Evolutionary conservation across 2,329 filamentous ascomycete genomes (phyloP).

Genomic region (Ilyonectria sp.): DNA sequence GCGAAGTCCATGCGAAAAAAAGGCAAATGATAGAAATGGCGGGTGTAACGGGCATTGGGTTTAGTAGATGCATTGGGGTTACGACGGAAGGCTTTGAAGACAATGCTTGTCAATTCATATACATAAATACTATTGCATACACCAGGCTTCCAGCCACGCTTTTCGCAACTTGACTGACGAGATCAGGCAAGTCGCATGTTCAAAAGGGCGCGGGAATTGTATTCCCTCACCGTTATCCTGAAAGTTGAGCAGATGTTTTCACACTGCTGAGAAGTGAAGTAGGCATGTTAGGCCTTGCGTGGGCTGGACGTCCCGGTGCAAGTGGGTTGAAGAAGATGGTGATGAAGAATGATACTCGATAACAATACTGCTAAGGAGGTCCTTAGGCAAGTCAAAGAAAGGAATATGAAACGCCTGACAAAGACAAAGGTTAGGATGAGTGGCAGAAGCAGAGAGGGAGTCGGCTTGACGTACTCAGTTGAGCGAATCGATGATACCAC

Average conservation of each 20-base stretch:
- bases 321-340: slow-evolving; percentile 1
- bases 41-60: slow-evolving; percentile 22
- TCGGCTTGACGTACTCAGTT: slow-evolving; percentile 40
- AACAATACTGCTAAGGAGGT: not conserved
- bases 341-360: not conserved
- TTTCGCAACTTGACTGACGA: slow-evolving; percentile 30
- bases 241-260: slow-evolving; percentile 30
- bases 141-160: slow-evolving; percentile 37
- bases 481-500: slow-evolving; percentile 44
- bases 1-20: slow-evolving; percentile 17
- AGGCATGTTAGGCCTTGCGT: slow-evolving; percentile 15
- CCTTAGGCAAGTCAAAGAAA: not conserved
- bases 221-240: slow-evolving; percentile 42
- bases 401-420: slow-evolving; percentile 4
- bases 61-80: slow-evolving; percentile 26
- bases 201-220: slow-evolving; percentile 39
- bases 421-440: slow-evolving; percentile 19
- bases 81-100: slow-evolving; percentile 9
- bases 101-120: slow-evolving; percentile 31
- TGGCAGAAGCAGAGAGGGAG: not conserved
- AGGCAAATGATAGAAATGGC: slow-evolving; percentile 25
- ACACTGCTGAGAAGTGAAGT: slow-evolving; percentile 32
- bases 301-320: slow-evolving; percentile 9
- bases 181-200: slow-evolving; percentile 30
- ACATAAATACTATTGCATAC: slow-evolving; percentile 34